Evolutionary conservation across 2,329 filamentous ascomycete species (phyloP), one percentile per base, ranked within the genome.

Genomic region (Fusarium domesticum): DNA sequence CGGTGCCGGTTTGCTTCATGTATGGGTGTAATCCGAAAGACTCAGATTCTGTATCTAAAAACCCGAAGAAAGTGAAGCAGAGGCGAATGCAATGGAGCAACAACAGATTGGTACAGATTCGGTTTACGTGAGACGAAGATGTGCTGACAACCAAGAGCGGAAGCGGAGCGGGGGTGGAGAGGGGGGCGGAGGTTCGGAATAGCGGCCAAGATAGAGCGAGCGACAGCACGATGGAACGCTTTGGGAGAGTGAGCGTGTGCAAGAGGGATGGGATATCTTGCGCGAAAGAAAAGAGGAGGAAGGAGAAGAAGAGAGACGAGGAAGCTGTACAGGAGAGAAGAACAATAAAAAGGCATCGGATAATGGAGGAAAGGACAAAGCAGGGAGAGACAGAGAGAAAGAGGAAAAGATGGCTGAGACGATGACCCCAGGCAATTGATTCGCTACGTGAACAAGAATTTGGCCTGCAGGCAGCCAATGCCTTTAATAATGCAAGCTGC

Each of bases 381-480:
- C 6, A 10, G 38, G 31, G 37, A 40, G 41, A 42, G 18, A 25
- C 20, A 20, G 36, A 37, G 39, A 39, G 41, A 37, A 57, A 32
- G 28, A 36, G 25, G 45, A 47, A n/a, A n/a, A n/a, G n/a, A n/a
- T n/a, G n/a, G n/a, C n/a, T n/a, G n/a, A n/a, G n/a, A n/a, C n/a
- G n/a, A n/a, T n/a, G n/a, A n/a, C n/a, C n/a, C n/a, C n/a, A n/a
- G n/a, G n/a, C n/a, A n/a, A n/a, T n/a, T n/a, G n/a, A n/a, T n/a
- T n/a, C n/a, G n/a, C n/a, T n/a, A n/a, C n/a, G n/a, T n/a, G n/a
- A n/a, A n/a, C n/a, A n/a, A n/a, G 51, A 58, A 45, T 53, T 52
- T 45, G 45, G 33, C 54, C 37, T 42, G 38, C 47, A 59, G 56
- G 56, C 54, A 59, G 42, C 56, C 56, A 59, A 59, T 57, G 42